These are phyloP conservation scores for Aspergillus bridgeri DNA, from an alignment of 495 filamentous ascomycete species.

Conservation along the genomic window DNA sequence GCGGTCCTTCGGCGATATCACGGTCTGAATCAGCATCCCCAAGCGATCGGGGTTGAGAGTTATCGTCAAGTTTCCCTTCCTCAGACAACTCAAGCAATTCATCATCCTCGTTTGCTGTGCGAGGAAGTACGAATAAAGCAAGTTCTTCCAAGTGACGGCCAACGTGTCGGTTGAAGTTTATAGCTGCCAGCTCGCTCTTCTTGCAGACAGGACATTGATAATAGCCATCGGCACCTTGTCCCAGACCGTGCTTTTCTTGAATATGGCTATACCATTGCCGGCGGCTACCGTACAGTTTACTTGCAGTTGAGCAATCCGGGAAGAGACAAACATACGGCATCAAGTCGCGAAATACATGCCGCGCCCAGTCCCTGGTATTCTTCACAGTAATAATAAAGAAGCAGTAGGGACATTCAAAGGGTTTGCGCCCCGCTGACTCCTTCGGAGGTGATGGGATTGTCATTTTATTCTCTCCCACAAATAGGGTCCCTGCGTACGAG, in stretches of 20 bases:
- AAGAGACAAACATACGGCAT: constrained; percentile 28
- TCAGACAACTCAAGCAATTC: too few species aligned
- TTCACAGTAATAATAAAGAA: constrained; percentile 16
- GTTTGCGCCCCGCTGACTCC: constrained; percentile 2
- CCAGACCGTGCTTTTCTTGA: not conserved
- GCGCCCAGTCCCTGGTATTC: constrained; percentile 14
- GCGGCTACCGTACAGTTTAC: constrained; percentile 19
- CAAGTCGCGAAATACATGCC: constrained; percentile 29
- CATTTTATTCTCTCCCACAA: not conserved
- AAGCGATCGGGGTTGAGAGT: too few species aligned
- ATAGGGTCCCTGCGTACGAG: constrained; percentile 7
- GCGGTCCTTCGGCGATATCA: too few species aligned
- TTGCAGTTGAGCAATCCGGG: constrained; percentile 16
- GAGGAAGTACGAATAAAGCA: not conserved
- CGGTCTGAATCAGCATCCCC: too few species aligned
- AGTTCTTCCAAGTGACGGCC: not conserved
- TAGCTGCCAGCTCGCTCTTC: too few species aligned
- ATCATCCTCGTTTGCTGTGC: too few species aligned
- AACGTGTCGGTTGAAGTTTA: not conserved
- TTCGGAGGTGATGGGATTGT: constrained; percentile 11
- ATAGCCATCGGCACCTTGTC: not conserved
- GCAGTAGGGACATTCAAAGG: constrained; percentile 32
- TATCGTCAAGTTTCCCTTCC: too few species aligned
- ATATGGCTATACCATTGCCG: constrained; percentile 26
- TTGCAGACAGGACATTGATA: not conserved